phyloP scores from a whole-genome alignment of 345 rosid genomes.

The Hibiscus tridactylites region DNA sequence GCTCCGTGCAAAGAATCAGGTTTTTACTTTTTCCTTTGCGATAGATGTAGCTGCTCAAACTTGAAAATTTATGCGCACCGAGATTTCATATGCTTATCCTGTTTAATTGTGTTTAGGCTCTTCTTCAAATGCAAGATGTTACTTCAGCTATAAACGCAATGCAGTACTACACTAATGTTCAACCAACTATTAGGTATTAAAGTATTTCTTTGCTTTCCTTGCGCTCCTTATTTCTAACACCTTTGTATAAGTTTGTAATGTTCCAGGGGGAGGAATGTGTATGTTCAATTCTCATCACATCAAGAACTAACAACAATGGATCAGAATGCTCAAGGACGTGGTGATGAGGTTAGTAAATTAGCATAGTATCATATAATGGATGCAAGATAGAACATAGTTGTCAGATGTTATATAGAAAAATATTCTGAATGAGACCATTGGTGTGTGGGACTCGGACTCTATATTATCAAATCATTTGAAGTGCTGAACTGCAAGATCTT shows the following conservation, averaged over 20 bases:
- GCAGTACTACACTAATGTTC: constrained; percentile 72
- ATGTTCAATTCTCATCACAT: constrained; percentile 96
- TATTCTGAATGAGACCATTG: background rate
- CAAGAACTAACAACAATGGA: constrained; percentile 95
- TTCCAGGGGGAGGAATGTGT: constrained; percentile 84
- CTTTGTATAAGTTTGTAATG: background rate
- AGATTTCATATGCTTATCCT: background rate
- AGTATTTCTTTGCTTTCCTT: background rate
- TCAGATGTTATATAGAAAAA: background rate
- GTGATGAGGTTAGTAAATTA: constrained; percentile 70
- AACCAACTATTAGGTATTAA: constrained; percentile 53
- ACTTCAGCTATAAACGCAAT: constrained; percentile 76
- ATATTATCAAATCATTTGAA: background rate
- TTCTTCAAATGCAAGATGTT: constrained; percentile 96
- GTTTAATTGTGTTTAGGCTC: constrained; percentile 52
- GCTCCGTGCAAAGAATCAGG: constrained; percentile 99
- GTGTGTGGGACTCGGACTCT: background rate
- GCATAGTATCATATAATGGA: background rate
- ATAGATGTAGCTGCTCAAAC: background rate
- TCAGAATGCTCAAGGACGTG: constrained; percentile 86
- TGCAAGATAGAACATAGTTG: background rate
- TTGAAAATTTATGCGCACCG: background rate
- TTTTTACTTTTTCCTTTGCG: constrained; percentile 13
- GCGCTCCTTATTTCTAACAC: background rate
- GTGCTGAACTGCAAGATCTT: background rate